Evolutionary conservation across 345 rosid genomes (phyloP).

Genomic region (Leavenworthia alabamica): DNA sequence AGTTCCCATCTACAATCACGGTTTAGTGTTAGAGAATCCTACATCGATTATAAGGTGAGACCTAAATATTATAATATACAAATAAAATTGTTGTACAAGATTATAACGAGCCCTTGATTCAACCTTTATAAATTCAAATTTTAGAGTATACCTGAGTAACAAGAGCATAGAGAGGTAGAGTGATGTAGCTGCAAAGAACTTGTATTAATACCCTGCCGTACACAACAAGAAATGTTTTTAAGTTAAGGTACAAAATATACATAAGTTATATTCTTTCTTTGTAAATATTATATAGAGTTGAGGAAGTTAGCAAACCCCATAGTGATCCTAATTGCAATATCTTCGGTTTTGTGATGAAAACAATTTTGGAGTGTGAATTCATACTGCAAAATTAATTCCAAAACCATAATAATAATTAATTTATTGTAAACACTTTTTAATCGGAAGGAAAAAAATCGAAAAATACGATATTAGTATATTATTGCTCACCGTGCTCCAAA

Average conservation of each 20-base stretch:
- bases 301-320: slow-evolving; percentile 60
- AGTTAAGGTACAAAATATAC: neutral
- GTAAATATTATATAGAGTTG: neutral
- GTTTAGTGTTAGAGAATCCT: neutral
- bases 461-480: neutral
- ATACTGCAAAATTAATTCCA: slow-evolving; percentile 45
- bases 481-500: slow-evolving; percentile 62
- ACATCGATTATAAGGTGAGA: neutral
- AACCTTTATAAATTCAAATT: neutral
- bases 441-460: neutral
- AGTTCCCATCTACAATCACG: slow-evolving; percentile 67
- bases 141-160: slow-evolving; percentile 66
- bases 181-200: slow-evolving; percentile 85
- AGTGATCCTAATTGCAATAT: slow-evolving; percentile 54
- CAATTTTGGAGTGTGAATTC: slow-evolving; percentile 45
- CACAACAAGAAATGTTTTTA: neutral
- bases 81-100: neutral
- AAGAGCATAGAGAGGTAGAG: slow-evolving; percentile 91
- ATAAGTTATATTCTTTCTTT: neutral
- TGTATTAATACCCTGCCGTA: slow-evolving; percentile 61
- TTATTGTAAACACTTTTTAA: neutral
- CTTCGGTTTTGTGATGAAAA: slow-evolving; percentile 45
- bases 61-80: neutral
- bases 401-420: neutral
- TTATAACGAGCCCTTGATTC: neutral